A percentile compares a stretch with the other conserved stretches of the same genome.
Evolutionary conservation across 768 basidiomycete genomes (phyloP).

Genomic region (Gloeopeniophorella convolvens): DNA sequence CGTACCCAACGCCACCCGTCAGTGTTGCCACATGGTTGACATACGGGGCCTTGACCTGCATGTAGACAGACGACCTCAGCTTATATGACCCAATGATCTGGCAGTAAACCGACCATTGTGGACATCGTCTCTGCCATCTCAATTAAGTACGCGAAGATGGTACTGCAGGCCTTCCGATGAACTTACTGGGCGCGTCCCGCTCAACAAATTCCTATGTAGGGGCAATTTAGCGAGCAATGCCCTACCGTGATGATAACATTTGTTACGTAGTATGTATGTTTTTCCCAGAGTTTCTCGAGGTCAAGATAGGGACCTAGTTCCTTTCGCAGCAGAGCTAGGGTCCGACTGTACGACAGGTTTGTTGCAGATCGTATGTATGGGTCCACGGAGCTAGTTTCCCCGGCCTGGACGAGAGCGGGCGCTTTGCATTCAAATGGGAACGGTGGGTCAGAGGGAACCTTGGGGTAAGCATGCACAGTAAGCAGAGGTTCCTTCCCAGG

Average conservation of each 20-base stretch:
- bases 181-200: conserved; percentile 34
- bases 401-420: conserved; percentile 27
- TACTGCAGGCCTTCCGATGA: background rate
- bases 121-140: conserved; percentile 33
- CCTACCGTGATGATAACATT: too few relatives aligned
- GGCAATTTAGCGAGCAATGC: too few relatives aligned
- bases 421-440: conserved; percentile 32
- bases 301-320: conserved; percentile 38
- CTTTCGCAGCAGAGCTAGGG: conserved; percentile 31
- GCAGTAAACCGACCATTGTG: conserved; percentile 31
- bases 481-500: conserved; percentile 26
- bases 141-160: background rate
- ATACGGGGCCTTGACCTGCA: conserved; percentile 35
- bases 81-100: background rate
- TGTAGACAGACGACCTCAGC: background rate
- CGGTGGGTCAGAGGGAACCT: conserved; percentile 31
- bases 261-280: conserved; percentile 39
- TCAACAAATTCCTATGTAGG: conserved; percentile 33
- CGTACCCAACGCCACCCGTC: conserved; percentile 40
- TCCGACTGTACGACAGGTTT: conserved; percentile 33
- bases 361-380: conserved; percentile 34
- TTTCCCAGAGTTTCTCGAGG: conserved; percentile 42
- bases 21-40: conserved; percentile 39
- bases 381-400: conserved; percentile 24
- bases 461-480: conserved; percentile 31